Base-by-base conservation (phyloP, 805 yeast genomes). In the Komagataella pseudopastoris region DNA sequence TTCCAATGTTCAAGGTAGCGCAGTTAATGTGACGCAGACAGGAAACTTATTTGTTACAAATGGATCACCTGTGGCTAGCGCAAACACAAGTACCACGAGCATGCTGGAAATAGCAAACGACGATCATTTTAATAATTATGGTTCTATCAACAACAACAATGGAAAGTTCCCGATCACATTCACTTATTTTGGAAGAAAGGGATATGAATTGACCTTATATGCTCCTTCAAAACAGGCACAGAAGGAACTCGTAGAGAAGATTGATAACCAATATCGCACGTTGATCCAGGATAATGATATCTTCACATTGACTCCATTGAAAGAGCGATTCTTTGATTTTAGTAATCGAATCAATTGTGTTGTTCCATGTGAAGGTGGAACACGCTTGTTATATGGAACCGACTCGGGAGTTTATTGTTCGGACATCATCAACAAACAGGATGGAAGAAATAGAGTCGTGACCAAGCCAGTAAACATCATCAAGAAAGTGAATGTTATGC, bases 291-390 rank as follows among this genome's bases (percentile, higher is more conserved):
- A 80, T 51, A 79, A 88, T 54, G 93, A 88, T 58, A 84, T 91
- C 55, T 89, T 85, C 65, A 82, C 93, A 1, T 70, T 84, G 56
- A 80, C 83, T 16, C 84, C 88, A 54, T 73, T 88, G 51, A 86
- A 85, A 56, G 82, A 88, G 22, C 74, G 85, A 54, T 80, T 80
- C 60, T 90, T 90, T 65, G 88, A 81, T 56, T 79, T 81, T 49
- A 74, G 74, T 18, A 81, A 90, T 61, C 78, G 85, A 54, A 86
- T 91, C 59, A 89, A 88, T 62, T 89, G 97, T 71, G 91, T 89
- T 24, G 89, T 86, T 45, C 95, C 96, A 39, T 85, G 87, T 64
- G 96, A 93, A 62, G 96, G 96, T 51, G 98, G 98, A 18, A 78
- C 95, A 56, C 87, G 90, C 62, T 69, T 90, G 56, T 65, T 93